A percentile compares a stretch with the other conserved stretches of the same genome.
phyloP scores from a whole-genome alignment of 2,329 filamentous ascomycete genomes.

The Annulohypoxylon truncatum region DNA sequence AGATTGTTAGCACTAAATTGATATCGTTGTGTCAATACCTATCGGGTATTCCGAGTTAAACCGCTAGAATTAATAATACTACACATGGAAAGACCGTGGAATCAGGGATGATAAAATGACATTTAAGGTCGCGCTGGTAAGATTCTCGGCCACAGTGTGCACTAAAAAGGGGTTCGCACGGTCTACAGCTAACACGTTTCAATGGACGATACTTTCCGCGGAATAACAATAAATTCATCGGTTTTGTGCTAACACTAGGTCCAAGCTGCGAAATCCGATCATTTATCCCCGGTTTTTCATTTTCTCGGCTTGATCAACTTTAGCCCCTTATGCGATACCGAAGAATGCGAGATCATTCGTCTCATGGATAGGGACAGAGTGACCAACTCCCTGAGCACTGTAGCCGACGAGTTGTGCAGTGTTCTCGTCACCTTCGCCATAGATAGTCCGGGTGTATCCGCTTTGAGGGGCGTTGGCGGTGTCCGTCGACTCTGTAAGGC shows the following conservation, averaged over 20 bases:
- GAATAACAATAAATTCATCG: neutral
- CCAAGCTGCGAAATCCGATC: neutral
- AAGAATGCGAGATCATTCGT: slow-evolving; percentile 53
- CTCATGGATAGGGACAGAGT: slow-evolving; percentile 52
- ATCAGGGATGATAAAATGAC: too few species aligned
- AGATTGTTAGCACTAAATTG: neutral
- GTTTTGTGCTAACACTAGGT: neutral
- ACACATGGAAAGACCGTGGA: too few species aligned
- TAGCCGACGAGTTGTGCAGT: slow-evolving; percentile 50
- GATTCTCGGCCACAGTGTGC: neutral
- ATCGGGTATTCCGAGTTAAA: neutral
- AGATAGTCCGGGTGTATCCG: slow-evolving; percentile 54
- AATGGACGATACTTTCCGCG: neutral
- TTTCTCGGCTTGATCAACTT: neutral
- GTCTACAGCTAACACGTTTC: neutral
- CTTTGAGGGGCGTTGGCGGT: slow-evolving; percentile 50
- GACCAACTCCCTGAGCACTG: slow-evolving; percentile 51
- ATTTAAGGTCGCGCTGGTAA: too few species aligned
- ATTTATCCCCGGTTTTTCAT: neutral
- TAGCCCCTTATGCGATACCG: slow-evolving; percentile 39
- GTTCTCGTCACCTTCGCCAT: slow-evolving; percentile 48
- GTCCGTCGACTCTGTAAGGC: slow-evolving; percentile 49
- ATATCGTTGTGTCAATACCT: neutral
- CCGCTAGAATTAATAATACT: too few species aligned
- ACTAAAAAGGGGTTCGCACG: neutral